Conservation (phyloP, 768 basidiomycete genomes). For the Rhizopogon roseolus region DNA sequence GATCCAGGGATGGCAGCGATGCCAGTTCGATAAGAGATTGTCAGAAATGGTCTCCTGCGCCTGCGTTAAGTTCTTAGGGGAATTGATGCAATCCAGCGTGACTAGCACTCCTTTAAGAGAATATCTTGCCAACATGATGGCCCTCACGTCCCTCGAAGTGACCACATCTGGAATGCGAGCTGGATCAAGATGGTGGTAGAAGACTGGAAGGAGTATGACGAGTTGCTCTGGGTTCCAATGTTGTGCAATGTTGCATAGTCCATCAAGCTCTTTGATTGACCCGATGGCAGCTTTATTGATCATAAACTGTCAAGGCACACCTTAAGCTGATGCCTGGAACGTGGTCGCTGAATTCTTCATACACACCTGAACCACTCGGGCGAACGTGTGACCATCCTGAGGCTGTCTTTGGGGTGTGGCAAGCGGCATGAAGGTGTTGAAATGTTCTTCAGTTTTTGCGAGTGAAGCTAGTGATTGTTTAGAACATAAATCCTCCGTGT, state of each 20-base stretch:
- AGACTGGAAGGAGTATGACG: neutral
- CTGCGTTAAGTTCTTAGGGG: neutral
- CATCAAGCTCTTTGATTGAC: neutral
- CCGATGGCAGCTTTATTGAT: neutral
- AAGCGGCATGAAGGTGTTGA: neutral
- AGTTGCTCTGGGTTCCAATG: slow-evolving; percentile 1
- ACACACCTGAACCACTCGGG: neutral
- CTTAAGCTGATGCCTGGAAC: neutral
- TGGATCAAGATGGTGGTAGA: slow-evolving; percentile 3
- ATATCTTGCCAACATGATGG: neutral
- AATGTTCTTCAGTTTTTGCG: too few relatives aligned
- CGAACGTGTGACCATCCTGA: neutral
- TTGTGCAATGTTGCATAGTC: slow-evolving; percentile 1
- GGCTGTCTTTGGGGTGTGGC: neutral
- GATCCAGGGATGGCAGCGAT: slow-evolving; percentile 1
- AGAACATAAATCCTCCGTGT: too few relatives aligned
- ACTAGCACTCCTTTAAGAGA: slow-evolving; percentile 1
- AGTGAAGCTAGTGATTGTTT: too few relatives aligned
- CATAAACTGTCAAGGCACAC: neutral
- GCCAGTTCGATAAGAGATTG: neutral
- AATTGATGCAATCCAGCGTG: neutral
- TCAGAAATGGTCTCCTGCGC: neutral
- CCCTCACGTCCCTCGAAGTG: neutral
- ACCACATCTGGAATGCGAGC: slow-evolving; percentile 1
- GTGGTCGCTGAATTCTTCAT: neutral